Conservation (phyloP, 2,329 filamentous ascomycete genomes). For the Alternaria viburni region DNA sequence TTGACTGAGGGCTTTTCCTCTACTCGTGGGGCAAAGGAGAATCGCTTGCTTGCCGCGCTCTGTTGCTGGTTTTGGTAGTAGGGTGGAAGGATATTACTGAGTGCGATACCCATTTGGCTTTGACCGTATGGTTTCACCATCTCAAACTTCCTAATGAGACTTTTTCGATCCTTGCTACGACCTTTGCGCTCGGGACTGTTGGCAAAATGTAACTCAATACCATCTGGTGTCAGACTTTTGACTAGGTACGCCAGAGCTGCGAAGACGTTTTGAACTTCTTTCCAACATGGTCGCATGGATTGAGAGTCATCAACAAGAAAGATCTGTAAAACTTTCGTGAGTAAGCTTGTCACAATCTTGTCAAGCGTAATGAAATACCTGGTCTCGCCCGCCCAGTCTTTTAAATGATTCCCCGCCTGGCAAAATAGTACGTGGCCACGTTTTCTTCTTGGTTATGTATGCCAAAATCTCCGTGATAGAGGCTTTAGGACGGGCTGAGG, state of each 20-base stretch:
- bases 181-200: too few relatives aligned
- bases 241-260: conserved; percentile 19
- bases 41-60: rapidly evolving
- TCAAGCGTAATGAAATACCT: too few relatives aligned
- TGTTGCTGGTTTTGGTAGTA: neutral
- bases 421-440: too few relatives aligned
- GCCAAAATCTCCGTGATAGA: too few relatives aligned
- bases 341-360: too few relatives aligned
- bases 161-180: neutral
- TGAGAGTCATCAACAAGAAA: conserved; percentile 25
- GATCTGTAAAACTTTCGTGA: too few relatives aligned
- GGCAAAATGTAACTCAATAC: conserved; percentile 25
- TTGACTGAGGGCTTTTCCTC: neutral
- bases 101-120: conserved; percentile 2
- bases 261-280: conserved; percentile 1
- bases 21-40: neutral
- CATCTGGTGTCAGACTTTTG: conserved; percentile 23
- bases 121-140: neutral
- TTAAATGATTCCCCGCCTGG: too few relatives aligned
- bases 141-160: neutral
- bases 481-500: too few relatives aligned
- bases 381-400: too few relatives aligned
- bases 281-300: conserved; percentile 17
- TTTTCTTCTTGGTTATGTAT: too few relatives aligned
- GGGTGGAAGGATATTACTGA: neutral